Base-by-base conservation (phyloP, 768 basidiomycete species). In the Pleurotus platypus region DNA sequence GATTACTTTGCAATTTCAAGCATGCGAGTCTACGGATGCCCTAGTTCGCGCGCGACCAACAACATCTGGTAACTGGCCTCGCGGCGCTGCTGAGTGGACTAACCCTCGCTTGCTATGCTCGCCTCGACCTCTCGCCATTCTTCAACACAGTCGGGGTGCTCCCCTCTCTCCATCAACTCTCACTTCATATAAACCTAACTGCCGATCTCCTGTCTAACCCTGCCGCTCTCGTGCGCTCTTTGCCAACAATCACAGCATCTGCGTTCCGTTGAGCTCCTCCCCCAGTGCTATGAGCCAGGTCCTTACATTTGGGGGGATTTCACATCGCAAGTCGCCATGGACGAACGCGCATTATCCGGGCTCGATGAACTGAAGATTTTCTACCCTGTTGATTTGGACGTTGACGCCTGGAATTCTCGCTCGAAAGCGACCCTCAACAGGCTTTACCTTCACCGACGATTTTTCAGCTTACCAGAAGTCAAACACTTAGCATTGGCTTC, bases 81-180 rank as follows among this genome's bases (percentile, higher is more conserved):
- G 30, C 30, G 30, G 30, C 30, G 30, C 30, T 11, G 30, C 30
- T 35, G 2, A 35, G 9, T 35, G 30, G 30, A 35, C 30, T 35
- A 3, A 8, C 30, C 0, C 67, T 78, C n/a, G 63, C 68, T 1
- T 76, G 75, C 1, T 60, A 64, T 0, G 70, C 70, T 6, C 57
- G 61, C 4, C 60, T 62, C 8, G 71, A 76, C 60, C 61, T 74
- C 12, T 69, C 73, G 6, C 40, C 61, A 2, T 71, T 77, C 55
- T 71, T 77, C 51, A 48, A 56, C 3, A 62, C 69, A 2, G 62
- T 75, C 2, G 64, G 65, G 5, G 16, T 57, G 1, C 61, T 75
- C 13, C 65, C 66, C 1, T 43, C 40, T 6, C 66, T 76, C 13
- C 68, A 63, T 12, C 42, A 48, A 4, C 61, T 73, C 4, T 47